These are phyloP conservation scores for Xylaria palmicola DNA, from an alignment of 495 filamentous ascomycete species.

Conservation along the genomic window DNA sequence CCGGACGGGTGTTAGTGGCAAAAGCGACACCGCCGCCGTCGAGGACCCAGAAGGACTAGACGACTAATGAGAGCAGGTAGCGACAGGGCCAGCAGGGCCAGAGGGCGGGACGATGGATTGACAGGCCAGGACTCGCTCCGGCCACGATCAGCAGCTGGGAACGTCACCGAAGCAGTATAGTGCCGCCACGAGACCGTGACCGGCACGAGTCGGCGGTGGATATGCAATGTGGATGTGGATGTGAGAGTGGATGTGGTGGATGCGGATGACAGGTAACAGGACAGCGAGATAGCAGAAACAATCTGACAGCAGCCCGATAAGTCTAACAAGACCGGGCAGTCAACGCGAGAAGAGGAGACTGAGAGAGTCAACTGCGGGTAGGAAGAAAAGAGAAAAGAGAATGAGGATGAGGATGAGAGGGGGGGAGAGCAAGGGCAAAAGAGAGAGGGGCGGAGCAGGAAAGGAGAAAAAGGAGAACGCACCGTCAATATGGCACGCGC, in stretches of 20 bases:
- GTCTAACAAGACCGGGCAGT: conserved; percentile 5
- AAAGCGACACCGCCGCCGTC: conserved; percentile 30
- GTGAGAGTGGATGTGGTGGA: too few species aligned
- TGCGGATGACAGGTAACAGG: neutral
- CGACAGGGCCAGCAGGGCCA: too few species aligned
- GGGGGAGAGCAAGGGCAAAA: neutral
- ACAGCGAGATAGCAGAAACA: neutral
- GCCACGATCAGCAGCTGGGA: conserved; percentile 20
- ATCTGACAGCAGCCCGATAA: neutral
- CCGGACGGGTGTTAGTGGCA: conserved; percentile 38
- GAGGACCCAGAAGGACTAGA: conserved; percentile 17
- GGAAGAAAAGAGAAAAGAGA: neutral
- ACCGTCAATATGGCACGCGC: neutral
- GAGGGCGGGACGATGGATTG: conserved; percentile 18
- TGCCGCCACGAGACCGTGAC: conserved; percentile 16
- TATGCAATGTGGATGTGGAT: neutral
- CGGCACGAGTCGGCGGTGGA: conserved; percentile 10
- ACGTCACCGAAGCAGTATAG: conserved; percentile 19
- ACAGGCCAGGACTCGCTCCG: conserved; percentile 18
- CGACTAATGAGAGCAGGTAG: conserved; percentile 11
- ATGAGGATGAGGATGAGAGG: neutral
- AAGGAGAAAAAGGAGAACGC: conserved; percentile 4
- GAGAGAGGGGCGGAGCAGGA: neutral
- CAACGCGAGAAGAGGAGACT: neutral
- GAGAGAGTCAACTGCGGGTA: too few species aligned